phyloP scores from a whole-genome alignment of 129 eudicot genomes.

The Tagetes patula region DNA sequence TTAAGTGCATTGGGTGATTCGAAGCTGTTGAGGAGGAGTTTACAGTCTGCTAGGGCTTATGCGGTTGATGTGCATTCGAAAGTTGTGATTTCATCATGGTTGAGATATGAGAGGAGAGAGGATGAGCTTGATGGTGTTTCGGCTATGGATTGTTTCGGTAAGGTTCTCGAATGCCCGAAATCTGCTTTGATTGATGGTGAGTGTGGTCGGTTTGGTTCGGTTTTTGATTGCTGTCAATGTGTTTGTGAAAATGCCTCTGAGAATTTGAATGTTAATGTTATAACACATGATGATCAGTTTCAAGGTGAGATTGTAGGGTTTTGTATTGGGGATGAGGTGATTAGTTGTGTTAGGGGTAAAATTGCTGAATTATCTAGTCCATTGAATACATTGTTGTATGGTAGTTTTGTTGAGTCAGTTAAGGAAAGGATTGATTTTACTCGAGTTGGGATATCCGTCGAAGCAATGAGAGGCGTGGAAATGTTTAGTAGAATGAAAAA shows the following conservation, averaged over 20 bases:
- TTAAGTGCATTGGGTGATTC: slow-evolving; percentile 56
- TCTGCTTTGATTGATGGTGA: slow-evolving; percentile 43
- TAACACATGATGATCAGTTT: not conserved
- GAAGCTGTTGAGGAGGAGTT: slow-evolving; percentile 54
- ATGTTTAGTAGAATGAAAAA: slow-evolving; percentile 49
- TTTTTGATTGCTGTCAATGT: slow-evolving; percentile 50
- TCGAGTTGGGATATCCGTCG: slow-evolving; percentile 49
- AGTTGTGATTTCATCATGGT: slow-evolving; percentile 62
- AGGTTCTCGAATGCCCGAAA: slow-evolving; percentile 60
- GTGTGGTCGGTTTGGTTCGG: slow-evolving; percentile 39
- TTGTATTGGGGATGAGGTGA: slow-evolving; percentile 45
- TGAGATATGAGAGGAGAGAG: slow-evolving; percentile 65
- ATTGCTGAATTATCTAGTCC: slow-evolving; percentile 60
- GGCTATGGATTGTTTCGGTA: slow-evolving; percentile 57
- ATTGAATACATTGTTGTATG: slow-evolving; percentile 53
- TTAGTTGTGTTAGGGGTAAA: slow-evolving; percentile 51
- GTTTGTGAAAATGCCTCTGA: slow-evolving; percentile 25
- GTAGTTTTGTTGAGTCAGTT: slow-evolving; percentile 55
- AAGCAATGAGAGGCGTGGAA: slow-evolving; percentile 57
- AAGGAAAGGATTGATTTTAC: slow-evolving; percentile 58
- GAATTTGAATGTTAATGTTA: not conserved
- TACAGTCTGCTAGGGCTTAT: slow-evolving; percentile 58
- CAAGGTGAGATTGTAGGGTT: slow-evolving; percentile 36
- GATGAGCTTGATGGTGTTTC: slow-evolving; percentile 61
- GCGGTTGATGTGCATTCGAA: slow-evolving; percentile 52